Conservation (phyloP, 345 rosid genomes). For the Arabidopsis thaliana region TAIR10.1 NC_003071.7:5554501-5555000, state of each 20-base stretch:
- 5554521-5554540: slow-evolving; percentile 7
- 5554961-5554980: slow-evolving; percentile 68
- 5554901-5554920: slow-evolving; percentile 49
- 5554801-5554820: slow-evolving; percentile 89
- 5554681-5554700: slow-evolving; percentile 10
- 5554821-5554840: slow-evolving; percentile 63
- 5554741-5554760: slow-evolving; percentile 3
- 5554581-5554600: slow-evolving; percentile 47
- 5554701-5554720: slow-evolving; percentile 8
- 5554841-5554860: slow-evolving; percentile 45
- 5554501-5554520: slow-evolving; percentile 24
- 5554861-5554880: slow-evolving; percentile 49
- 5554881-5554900: slow-evolving; percentile 66
- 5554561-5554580: slow-evolving; percentile 59
- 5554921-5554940: slow-evolving; percentile 60
- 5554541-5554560: slow-evolving; percentile 24
- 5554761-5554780: slow-evolving; percentile 26
- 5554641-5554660: slow-evolving; percentile 65
- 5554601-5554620: slow-evolving; percentile 82
- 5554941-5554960: slow-evolving; percentile 57
- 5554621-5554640: slow-evolving; percentile 98
- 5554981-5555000: slow-evolving; percentile 98
- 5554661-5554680: slow-evolving; percentile 35
- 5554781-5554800: slow-evolving; percentile 60
- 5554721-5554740: slow-evolving; percentile 2